These are phyloP conservation scores for Nothophaeocryptopus gaeumannii DNA, from an alignment of 2,329 filamentous ascomycete genomes.

Conservation along the genomic window DNA sequence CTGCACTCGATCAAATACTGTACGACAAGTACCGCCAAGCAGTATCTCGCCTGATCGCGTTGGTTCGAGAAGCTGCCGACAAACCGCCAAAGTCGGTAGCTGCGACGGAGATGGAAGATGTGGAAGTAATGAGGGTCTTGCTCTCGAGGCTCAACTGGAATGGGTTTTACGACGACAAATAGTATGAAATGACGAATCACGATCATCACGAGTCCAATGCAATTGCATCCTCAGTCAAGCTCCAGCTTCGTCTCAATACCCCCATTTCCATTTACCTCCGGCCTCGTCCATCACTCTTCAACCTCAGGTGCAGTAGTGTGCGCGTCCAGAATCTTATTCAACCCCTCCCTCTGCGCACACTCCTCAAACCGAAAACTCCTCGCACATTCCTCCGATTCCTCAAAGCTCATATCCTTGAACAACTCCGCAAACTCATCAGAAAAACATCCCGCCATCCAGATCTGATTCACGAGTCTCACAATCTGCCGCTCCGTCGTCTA, in stretches of 20 bases:
- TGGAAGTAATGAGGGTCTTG: conserved; percentile 20
- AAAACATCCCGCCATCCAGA: conserved; percentile 51
- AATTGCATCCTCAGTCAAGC: conserved; percentile 5
- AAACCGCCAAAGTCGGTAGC: conserved; percentile 16
- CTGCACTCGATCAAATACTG: not conserved
- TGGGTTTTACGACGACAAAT: conserved; percentile 5
- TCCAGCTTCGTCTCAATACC: conserved; percentile 4
- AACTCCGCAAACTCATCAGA: conserved; percentile 56
- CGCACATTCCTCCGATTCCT: conserved; percentile 56
- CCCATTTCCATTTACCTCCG: conserved; percentile 2
- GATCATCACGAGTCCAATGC: not conserved
- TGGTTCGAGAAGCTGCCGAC: conserved; percentile 17
- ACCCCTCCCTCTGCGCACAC: conserved; percentile 50
- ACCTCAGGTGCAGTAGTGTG: conserved; percentile 27
- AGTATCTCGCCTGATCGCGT: conserved; percentile 5
- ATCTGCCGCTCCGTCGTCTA: conserved; percentile 35
- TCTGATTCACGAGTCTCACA: conserved; percentile 45
- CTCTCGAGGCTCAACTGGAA: conserved; percentile 24
- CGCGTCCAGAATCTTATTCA: conserved; percentile 56
- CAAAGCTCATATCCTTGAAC: conserved; percentile 52
- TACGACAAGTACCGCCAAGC: conserved; percentile 10
- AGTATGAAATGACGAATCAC: not conserved
- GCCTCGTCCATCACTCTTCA: not conserved
- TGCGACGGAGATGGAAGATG: conserved; percentile 12
- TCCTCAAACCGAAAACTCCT: conserved; percentile 55